Percentiles rank a stretch among this genome's conserved stretches.
Evolutionary conservation across 2,329 filamentous ascomycete species (phyloP).

Genomic region (Alternaria ventricosa): DNA sequence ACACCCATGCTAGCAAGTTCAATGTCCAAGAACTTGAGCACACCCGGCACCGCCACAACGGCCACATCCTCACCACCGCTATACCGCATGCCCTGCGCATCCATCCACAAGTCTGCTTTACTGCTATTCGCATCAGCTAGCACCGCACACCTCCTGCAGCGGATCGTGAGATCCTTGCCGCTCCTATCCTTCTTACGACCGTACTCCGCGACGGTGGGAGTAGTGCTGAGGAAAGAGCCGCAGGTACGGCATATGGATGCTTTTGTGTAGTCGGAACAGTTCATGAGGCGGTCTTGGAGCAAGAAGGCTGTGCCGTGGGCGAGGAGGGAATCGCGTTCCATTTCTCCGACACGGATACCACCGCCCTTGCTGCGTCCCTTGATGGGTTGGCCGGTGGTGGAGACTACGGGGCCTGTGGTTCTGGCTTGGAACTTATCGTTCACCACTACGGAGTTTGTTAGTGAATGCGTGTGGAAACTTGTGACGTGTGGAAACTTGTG

Average conservation of each 20-base stretch:
- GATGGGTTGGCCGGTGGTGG: slow-evolving; percentile 92
- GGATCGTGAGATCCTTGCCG: slow-evolving; percentile 71
- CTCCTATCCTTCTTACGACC: slow-evolving; percentile 67
- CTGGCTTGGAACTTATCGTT: slow-evolving; percentile 98
- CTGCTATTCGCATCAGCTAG: slow-evolving; percentile 56
- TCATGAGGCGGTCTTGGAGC: slow-evolving; percentile 92
- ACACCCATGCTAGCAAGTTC: slow-evolving; percentile 97
- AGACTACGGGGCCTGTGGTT: slow-evolving; percentile 90
- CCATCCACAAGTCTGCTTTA: slow-evolving; percentile 83
- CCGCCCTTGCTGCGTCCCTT: slow-evolving; percentile 96
- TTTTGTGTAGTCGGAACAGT: slow-evolving; percentile 92
- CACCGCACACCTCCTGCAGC: slow-evolving; percentile 79
- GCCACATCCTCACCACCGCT: slow-evolving; percentile 90
- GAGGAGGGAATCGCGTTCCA: slow-evolving; percentile 95
- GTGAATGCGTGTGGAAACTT: neutral
- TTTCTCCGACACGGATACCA: slow-evolving; percentile 98
- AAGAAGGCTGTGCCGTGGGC: slow-evolving; percentile 95
- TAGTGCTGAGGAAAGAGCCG: slow-evolving; percentile 88
- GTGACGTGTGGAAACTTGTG: too few relatives aligned
- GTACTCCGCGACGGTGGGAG: slow-evolving; percentile 69
- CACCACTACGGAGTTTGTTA: slow-evolving; percentile 65
- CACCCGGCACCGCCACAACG: slow-evolving; percentile 88
- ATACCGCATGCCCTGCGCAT: slow-evolving; percentile 83
- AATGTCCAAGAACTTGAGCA: slow-evolving; percentile 90
- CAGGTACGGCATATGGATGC: slow-evolving; percentile 90